Base-by-base conservation (phyloP, 2,329 filamentous ascomycete species). In the Calonectria pteridis region DNA sequence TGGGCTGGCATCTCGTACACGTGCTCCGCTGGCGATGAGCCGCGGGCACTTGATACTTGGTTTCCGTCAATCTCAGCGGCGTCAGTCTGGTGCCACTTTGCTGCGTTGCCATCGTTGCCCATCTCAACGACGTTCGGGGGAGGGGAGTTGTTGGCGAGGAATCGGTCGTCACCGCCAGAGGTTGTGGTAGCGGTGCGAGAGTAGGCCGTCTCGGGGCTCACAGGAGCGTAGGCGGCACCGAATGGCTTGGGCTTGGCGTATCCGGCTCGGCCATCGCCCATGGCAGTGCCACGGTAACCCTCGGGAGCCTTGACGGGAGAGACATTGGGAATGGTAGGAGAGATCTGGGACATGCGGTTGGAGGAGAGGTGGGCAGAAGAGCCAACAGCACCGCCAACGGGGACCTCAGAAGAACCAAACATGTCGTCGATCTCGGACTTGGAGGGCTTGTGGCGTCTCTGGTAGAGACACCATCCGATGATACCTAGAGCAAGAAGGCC, bases 1-100 rank as follows among this genome's bases (percentile, higher is more conserved):
- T 86, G 82, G 16, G 83, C 77, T 4, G 85, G 84, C 86, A 87
- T 87, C 81, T 87, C 86, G 71, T 85, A 87, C 6, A 87, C 84
- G 76, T 84, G 75, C 80, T 82, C 75, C 78, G 83, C 76, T 67
- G 78, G 79, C 53, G 78, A 71, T 64, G 77, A 66, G 28, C 76
- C 77, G n/a, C 73, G 79, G 31, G 76, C 49, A 66, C 74, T 80
- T 76, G 81, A 75, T 6, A 85, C 80, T 35, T 83, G 78, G 53
- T 83, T 79, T 59, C 84, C 80, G 69, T 86, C 85, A 72, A 86
- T 85, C 80, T 86, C 85, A 4, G 84, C 79, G 4, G 85, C 84
- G 53, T 82, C 77, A 18, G 81, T 76, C 70, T 82, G 81, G 69
- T 83, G 80, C 83, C 84, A 86, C 67, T 80, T 81, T 37, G 80